Percentiles rank a stretch among this genome's conserved stretches.
phyloP scores from a whole-genome alignment of 371 early-diverging fungal genomes.

The Mucor velutinosus region DNA sequence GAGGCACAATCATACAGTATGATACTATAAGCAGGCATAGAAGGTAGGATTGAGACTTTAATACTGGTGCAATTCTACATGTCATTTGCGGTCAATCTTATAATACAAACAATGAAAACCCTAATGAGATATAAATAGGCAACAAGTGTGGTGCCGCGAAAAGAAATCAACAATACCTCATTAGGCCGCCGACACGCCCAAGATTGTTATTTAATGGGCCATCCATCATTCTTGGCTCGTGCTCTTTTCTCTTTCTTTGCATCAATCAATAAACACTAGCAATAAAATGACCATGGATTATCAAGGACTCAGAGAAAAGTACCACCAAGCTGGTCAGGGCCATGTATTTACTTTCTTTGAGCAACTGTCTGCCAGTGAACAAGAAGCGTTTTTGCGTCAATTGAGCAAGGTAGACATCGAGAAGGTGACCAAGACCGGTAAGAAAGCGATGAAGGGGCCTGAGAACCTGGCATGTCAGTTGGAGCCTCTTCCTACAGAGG shows the following conservation, averaged over 20 bases:
- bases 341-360: slow-evolving; percentile 84
- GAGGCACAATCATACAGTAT: no score
- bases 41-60: no score
- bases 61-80: neutral
- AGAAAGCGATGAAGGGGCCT: slow-evolving; percentile 47
- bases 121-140: neutral
- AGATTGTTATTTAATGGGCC: neutral
- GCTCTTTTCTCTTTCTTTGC: neutral
- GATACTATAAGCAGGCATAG: no score
- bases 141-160: neutral
- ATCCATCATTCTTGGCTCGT: neutral
- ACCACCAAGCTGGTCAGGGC: slow-evolving; percentile 75
- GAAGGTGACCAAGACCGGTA: slow-evolving; percentile 70
- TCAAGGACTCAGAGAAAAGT: slow-evolving; percentile 31
- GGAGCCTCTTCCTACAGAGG: slow-evolving; percentile 61
- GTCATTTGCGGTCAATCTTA: neutral
- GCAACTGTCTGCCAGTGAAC: slow-evolving; percentile 55
- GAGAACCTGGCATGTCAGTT: slow-evolving; percentile 16
- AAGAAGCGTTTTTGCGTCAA: slow-evolving; percentile 59
- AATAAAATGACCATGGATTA: slow-evolving; percentile 9
- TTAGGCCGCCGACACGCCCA: neutral
- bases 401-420: slow-evolving; percentile 69
- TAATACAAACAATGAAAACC: neutral
- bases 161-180: neutral
- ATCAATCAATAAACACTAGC: neutral